A percentile compares a stretch with the other conserved stretches of the same genome.
phyloP scores from a whole-genome alignment of 805 yeast genomes.

The Starmerella sirachaensis region DNA sequence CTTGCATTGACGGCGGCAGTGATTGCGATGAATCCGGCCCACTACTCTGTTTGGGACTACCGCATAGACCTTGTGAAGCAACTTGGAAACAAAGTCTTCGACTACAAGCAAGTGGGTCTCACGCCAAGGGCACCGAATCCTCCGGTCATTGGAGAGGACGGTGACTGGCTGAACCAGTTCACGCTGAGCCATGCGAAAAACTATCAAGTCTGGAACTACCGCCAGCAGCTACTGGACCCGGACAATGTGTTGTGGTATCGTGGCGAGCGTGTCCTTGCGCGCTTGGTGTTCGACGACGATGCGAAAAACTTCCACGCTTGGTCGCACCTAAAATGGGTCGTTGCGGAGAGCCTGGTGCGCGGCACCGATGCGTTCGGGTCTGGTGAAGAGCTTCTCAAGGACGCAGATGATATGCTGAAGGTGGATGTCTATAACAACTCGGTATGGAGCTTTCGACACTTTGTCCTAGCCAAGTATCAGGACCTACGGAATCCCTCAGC shows the following conservation, averaged over 20 bases:
- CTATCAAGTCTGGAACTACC: constrained; percentile 95
- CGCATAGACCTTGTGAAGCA: constrained; percentile 26
- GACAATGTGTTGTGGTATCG: constrained; percentile 23
- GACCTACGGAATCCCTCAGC: constrained; percentile 23
- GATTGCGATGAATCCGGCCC: constrained; percentile 67
- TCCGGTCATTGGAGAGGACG: constrained; percentile 35
- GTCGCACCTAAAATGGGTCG: constrained; percentile 83
- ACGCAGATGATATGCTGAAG: constrained; percentile 37
- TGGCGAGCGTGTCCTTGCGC: constrained; percentile 55
- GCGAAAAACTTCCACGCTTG: constrained; percentile 92
- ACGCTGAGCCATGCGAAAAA: constrained; percentile 74
- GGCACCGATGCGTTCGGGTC: constrained; percentile 7
- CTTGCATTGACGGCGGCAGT: constrained; percentile 51
- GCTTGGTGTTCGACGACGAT: constrained; percentile 62
- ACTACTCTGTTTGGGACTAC: constrained; percentile 73
- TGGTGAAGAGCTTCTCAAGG: constrained; percentile 38
- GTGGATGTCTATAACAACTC: constrained; percentile 77
- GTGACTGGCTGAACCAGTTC: constrained; percentile 67
- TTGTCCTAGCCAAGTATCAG: constrained; percentile 29
- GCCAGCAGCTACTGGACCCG: constrained; percentile 47
- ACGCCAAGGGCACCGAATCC: constrained; percentile 23
- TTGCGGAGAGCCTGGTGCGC: constrained; percentile 30
- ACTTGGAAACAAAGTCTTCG: constrained; percentile 28
- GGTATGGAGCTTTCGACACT: constrained; percentile 84
- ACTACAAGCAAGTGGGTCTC: constrained; percentile 17